A percentile compares a stretch with the other conserved stretches of the same genome.
These are phyloP conservation scores for Apocynum venetum DNA, from an alignment of 257 asterid species.

Conservation along the genomic window DNA sequence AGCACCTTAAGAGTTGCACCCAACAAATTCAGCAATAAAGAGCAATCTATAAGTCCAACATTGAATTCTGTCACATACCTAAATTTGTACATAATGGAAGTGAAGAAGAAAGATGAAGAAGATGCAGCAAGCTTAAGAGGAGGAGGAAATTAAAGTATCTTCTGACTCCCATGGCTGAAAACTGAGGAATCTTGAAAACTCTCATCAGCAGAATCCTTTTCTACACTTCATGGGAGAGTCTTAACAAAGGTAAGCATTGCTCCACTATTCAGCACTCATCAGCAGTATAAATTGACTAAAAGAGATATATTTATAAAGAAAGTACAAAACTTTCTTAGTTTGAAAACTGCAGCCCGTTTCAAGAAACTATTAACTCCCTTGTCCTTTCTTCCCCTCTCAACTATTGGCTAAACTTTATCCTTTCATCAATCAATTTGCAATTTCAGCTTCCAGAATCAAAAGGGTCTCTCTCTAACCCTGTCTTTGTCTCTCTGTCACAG, in stretches of 20 bases:
- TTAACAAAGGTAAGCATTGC: background rate
- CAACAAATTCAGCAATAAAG: background rate
- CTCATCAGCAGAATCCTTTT: conserved; percentile 10
- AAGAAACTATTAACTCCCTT: background rate
- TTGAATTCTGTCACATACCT: conserved; percentile 36
- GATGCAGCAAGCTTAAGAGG: conserved; percentile 43
- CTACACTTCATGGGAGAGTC: conserved; percentile 6
- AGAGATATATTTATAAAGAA: conserved; percentile 2
- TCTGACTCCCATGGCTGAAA: conserved; percentile 38
- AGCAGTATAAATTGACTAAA: background rate
- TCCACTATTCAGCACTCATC: no score
- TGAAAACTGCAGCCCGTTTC: conserved; percentile 11
- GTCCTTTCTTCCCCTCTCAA: background rate
- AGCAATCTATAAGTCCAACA: background rate
- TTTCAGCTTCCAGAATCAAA: conserved; percentile 18
- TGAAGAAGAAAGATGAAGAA: conserved; percentile 46
- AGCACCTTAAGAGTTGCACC: background rate
- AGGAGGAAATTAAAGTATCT: conserved; percentile 25
- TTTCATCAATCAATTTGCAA: conserved; percentile 2
- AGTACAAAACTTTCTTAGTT: conserved; percentile 2
- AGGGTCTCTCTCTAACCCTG: conserved; percentile 7
- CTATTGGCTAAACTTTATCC: background rate
- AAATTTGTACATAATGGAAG: conserved; percentile 67
- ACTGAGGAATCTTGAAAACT: conserved; percentile 4
- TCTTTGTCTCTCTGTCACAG: conserved; percentile 27